phyloP scores from a whole-genome alignment of 768 basidiomycete genomes.

The Phlebiopsis gigantea region DNA sequence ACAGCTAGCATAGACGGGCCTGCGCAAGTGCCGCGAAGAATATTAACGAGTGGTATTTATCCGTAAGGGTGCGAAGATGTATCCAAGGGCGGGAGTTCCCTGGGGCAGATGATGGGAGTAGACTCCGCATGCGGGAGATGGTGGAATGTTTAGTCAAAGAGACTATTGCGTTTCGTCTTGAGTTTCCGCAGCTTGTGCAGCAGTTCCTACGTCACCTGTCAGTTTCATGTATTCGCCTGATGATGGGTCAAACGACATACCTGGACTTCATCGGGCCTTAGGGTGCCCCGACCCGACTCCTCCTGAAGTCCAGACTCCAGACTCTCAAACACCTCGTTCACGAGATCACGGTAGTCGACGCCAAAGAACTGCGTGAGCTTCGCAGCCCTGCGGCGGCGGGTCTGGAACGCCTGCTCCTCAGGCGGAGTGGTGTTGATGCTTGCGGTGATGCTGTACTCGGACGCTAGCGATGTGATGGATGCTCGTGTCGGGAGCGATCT shows the following conservation, averaged over 20 bases:
- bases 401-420: constrained; percentile 56
- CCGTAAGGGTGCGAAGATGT: not conserved
- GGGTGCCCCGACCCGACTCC: constrained; percentile 56
- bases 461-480: constrained; percentile 54
- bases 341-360: constrained; percentile 75
- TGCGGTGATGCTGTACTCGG: constrained; percentile 41
- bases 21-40: not conserved
- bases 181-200: constrained; percentile 49
- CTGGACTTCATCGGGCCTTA: constrained; percentile 67
- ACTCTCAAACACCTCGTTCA: constrained; percentile 73
- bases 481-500: constrained; percentile 63
- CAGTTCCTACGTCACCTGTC: constrained; percentile 24
- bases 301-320: constrained; percentile 73
- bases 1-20: not conserved
- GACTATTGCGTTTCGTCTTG: constrained; percentile 42
- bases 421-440: constrained; percentile 26
- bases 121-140: not conserved
- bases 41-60: not conserved
- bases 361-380: constrained; percentile 88
- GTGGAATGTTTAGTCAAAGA: constrained; percentile 14
- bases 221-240: not conserved
- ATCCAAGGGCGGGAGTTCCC: not conserved
- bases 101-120: constrained; percentile 17
- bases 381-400: constrained; percentile 67
- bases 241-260: constrained; percentile 28